Base-by-base conservation (phyloP, 2,329 filamentous ascomycete genomes). In the Plectosphaerella sp. region DNA sequence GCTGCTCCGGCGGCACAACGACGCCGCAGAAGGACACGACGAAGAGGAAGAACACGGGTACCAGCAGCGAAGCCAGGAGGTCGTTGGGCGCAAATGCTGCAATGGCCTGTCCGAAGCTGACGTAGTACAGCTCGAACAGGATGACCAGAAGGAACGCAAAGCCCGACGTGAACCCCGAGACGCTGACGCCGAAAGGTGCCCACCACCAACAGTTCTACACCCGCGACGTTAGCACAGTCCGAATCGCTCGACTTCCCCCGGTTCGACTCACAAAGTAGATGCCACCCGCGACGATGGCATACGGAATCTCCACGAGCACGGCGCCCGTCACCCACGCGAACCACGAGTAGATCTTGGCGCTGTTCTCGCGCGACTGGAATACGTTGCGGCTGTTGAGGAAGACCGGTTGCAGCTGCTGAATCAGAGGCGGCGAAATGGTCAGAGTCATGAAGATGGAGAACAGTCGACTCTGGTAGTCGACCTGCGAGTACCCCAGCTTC, bases 281-380 rank as follows among this genome's bases (percentile, higher is more conserved):
- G 0, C 77, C 82, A 0, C 83, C 87, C 1, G 83, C 82, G 4
- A 89, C 64, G 12, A 90, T 69, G 0, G 80, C 78, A 58, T 89
- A 90, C 0, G 88, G 88, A 0, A 91, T 74, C 65, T 92, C 88
- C 15, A 80, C 84, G 1, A 89, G 58, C 5, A 91, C 78, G 2
- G 80, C 78, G 0, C 80, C 85, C 3, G 82, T 84, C 0, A 82
- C 79, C 68, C 88, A 89, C 0, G 87, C 86, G 14, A 80, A 68
- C 88, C 88, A 91, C 2, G 82, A 85, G 68, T 93, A 94, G 24
- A 91, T 90, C 65, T 91, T 91, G 15, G 86, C 82, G n/a, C 82
- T 88, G 47, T 84, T 79, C 65, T 94, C 89, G 5, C 89, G 79
- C 2, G 79, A 82, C 64, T 87, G 72, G 69, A 89, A 94, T 24